phyloP scores from a whole-genome alignment of 1,284 basidiomycete species.

The Leccinum griseonigrum region DNA sequence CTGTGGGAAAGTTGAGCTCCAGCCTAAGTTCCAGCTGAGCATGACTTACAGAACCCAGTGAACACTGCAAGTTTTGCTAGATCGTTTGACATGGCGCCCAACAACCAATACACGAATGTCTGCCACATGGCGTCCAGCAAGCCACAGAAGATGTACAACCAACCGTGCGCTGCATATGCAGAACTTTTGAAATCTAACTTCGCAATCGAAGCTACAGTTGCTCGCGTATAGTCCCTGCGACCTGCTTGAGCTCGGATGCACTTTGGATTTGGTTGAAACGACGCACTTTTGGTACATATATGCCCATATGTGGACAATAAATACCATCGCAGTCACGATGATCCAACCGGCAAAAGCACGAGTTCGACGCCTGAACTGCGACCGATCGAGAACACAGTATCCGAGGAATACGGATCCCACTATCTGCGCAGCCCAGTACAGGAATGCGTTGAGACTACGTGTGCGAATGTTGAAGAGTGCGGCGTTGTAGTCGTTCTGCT shows the following conservation, averaged over 20 bases:
- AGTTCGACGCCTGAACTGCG: slow-evolving; percentile 40
- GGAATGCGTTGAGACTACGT: slow-evolving; percentile 37
- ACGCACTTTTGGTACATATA: slow-evolving; percentile 52
- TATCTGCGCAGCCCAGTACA: slow-evolving; percentile 41
- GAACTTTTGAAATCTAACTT: slow-evolving; percentile 47
- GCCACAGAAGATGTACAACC: slow-evolving; percentile 45
- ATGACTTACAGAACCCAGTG: slow-evolving; percentile 30
- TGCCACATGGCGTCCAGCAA: slow-evolving; percentile 60
- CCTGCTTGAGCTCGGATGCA: slow-evolving; percentile 3
- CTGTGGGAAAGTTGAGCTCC: slow-evolving; percentile 10
- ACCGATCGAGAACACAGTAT: slow-evolving; percentile 25
- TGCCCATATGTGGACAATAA: slow-evolving; percentile 50
- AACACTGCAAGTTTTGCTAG: slow-evolving; percentile 33
- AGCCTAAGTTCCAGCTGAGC: not conserved
- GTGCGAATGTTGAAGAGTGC: slow-evolving; percentile 51
- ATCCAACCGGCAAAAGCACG: slow-evolving; percentile 52
- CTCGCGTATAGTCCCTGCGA: slow-evolving; percentile 49
- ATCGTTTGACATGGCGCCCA: slow-evolving; percentile 35
- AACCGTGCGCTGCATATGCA: slow-evolving; percentile 39
- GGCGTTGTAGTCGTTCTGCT: slow-evolving; percentile 51
- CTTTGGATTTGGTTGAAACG: not conserved
- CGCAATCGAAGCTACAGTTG: slow-evolving; percentile 20
- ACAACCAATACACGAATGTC: slow-evolving; percentile 55
- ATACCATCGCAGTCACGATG: slow-evolving; percentile 46
- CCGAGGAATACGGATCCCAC: slow-evolving; percentile 40